Percentiles rank a stretch among this genome's conserved stretches.
Evolutionary conservation across 2,329 filamentous ascomycete species (phyloP).

Genomic region (Coniella lustricola): DNA sequence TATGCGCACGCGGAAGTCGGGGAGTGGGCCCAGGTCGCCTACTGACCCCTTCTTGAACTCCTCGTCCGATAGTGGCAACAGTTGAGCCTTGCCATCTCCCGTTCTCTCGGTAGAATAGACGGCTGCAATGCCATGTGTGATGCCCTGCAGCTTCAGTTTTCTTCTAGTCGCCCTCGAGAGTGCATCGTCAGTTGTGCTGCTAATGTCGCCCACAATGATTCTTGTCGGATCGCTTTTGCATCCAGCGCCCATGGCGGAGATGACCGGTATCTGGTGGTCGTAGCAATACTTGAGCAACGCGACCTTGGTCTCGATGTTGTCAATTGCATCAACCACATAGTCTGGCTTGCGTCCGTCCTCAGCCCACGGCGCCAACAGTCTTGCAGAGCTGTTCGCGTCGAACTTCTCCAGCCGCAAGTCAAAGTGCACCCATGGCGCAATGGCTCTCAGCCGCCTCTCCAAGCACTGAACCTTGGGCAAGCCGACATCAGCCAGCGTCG

Average conservation of each 20-base stretch:
- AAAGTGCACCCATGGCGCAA: slow-evolving; percentile 87
- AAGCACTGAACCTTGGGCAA: slow-evolving; percentile 87
- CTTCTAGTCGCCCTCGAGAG: slow-evolving; percentile 79
- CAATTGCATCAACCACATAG: slow-evolving; percentile 94
- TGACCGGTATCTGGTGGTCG: slow-evolving; percentile 68
- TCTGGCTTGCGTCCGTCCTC: slow-evolving; percentile 59
- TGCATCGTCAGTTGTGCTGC: slow-evolving; percentile 77
- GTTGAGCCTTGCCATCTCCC: slow-evolving; percentile 81
- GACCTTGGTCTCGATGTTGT: slow-evolving; percentile 97
- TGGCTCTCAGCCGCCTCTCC: slow-evolving; percentile 69
- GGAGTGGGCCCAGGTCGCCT: slow-evolving; percentile 77
- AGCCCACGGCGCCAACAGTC: slow-evolving; percentile 61
- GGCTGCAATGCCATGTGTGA: slow-evolving; percentile 79
- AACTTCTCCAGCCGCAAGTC: slow-evolving; percentile 84
- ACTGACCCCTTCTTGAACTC: slow-evolving; percentile 83
- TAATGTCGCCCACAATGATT: slow-evolving; percentile 88
- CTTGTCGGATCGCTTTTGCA: slow-evolving; percentile 83
- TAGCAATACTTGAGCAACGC: slow-evolving; percentile 83
- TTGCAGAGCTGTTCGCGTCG: slow-evolving; percentile 56
- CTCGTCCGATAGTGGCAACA: slow-evolving; percentile 80
- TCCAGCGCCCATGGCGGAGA: slow-evolving; percentile 92
- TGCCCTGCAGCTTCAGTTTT: slow-evolving; percentile 67
- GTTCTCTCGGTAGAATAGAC: slow-evolving; percentile 90
- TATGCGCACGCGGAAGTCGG: slow-evolving; percentile 92
- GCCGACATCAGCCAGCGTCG: slow-evolving; percentile 88